Evolutionary conservation across 306 rosid species (phyloP).

Genomic region (Begonia fuchsioides): DNA sequence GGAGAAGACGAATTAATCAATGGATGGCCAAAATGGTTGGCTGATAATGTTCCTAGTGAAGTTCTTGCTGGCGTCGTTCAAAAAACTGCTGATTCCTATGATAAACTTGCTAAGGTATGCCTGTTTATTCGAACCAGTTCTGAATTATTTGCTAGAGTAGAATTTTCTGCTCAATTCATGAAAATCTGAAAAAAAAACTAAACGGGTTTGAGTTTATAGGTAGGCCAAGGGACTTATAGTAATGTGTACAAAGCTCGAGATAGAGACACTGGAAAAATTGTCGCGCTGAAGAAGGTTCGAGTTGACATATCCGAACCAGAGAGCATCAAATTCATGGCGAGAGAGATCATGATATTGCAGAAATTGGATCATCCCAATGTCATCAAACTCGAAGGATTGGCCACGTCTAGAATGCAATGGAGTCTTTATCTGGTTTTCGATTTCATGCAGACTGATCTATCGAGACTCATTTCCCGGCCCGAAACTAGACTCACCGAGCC

Average conservation of each 20-base stretch:
- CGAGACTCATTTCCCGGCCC: slow-evolving; percentile 37
- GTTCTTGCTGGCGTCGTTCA: slow-evolving; percentile 52
- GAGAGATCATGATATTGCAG: slow-evolving; percentile 67
- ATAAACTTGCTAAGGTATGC: slow-evolving; percentile 60
- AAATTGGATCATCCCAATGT: slow-evolving; percentile 80
- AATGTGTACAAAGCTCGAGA: slow-evolving; percentile 90
- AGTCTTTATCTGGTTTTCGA: slow-evolving; percentile 86
- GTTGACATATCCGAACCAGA: slow-evolving; percentile 74
- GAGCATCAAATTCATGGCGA: slow-evolving; percentile 84
- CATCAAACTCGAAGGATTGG: slow-evolving; percentile 71
- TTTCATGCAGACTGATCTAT: slow-evolving; percentile 81
- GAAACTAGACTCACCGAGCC: slow-evolving; percentile 56
- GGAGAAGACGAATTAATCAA: slow-evolving; percentile 22
- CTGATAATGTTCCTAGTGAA: slow-evolving; percentile 31
- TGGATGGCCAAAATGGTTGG: slow-evolving; percentile 46
- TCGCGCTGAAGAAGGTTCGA: slow-evolving; percentile 76
- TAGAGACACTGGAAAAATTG: slow-evolving; percentile 52
- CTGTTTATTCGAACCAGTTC: background rate
- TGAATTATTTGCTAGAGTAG: background rate
- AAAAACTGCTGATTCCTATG: slow-evolving; percentile 64
- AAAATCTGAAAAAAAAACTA: background rate
- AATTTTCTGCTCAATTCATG: background rate
- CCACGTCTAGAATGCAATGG: slow-evolving; percentile 86
- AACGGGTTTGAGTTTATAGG: slow-evolving; percentile 26
- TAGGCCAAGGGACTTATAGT: slow-evolving; percentile 98